phyloP scores from a whole-genome alignment of 2,329 filamentous ascomycete genomes.

The Ceratocystis colombiana region DNA sequence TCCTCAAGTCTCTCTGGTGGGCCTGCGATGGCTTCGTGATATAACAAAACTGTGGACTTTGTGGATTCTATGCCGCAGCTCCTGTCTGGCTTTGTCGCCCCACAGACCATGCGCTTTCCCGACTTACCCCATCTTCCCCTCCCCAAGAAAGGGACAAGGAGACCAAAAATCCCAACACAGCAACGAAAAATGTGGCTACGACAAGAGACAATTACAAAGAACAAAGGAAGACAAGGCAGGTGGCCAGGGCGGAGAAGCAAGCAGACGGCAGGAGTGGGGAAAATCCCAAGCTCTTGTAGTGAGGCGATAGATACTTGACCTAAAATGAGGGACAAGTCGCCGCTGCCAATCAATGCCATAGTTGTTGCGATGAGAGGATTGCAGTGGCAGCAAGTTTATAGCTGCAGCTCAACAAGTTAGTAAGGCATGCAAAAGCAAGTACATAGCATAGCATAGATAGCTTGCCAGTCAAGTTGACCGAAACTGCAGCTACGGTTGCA shows the following conservation, averaged over 20 bases:
- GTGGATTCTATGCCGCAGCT: not conserved
- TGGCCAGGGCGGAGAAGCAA: not conserved
- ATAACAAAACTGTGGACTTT: not conserved
- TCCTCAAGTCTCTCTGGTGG: not conserved
- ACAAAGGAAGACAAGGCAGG: slow-evolving; percentile 1
- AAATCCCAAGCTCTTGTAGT: not conserved
- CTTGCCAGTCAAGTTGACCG: not conserved
- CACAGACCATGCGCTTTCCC: slow-evolving; percentile 11
- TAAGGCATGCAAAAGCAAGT: not conserved
- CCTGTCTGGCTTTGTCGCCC: not conserved
- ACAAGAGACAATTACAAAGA: not conserved
- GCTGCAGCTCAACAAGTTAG: not conserved
- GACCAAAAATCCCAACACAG: slow-evolving; percentile 4
- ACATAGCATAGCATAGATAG: not conserved
- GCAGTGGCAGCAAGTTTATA: not conserved
- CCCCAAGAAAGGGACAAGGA: slow-evolving; percentile 2
- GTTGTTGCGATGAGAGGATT: not conserved
- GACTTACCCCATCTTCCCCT: slow-evolving; percentile 1
- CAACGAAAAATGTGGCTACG: not conserved
- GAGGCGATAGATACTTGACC: not conserved
- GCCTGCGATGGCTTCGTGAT: not conserved
- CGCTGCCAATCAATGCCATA: not conserved
- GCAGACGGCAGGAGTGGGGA: not conserved
- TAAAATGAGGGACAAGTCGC: not conserved
- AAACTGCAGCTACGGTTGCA: slow-evolving; percentile 7